Conservation (phyloP, 495 filamentous ascomycete genomes). For the Annulohypoxylon bovei region DNA sequence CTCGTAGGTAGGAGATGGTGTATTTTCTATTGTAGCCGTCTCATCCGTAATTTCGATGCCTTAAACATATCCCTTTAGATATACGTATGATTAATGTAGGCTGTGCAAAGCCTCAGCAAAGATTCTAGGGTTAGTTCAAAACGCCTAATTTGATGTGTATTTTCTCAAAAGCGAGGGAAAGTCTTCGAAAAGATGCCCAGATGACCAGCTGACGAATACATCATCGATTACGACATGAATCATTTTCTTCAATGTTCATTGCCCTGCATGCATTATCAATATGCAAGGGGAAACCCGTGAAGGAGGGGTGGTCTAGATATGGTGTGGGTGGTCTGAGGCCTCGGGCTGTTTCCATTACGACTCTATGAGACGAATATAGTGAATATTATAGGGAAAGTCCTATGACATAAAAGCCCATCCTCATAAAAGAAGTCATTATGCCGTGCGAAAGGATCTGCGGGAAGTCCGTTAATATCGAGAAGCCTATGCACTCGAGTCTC, state of each 20-base stretch:
- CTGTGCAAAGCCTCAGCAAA: not conserved
- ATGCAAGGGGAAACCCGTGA: slow-evolving; percentile 36
- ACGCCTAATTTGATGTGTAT: not conserved
- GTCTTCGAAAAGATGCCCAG: not conserved
- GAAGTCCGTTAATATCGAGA: slow-evolving; percentile 15
- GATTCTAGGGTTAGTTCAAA: not conserved
- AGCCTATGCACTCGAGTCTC: not conserved
- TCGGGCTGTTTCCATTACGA: slow-evolving; percentile 31
- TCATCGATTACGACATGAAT: slow-evolving; percentile 31
- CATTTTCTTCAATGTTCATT: slow-evolving; percentile 35
- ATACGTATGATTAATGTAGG: not conserved
- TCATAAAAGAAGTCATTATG: slow-evolving; percentile 31
- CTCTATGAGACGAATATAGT: slow-evolving; percentile 36
- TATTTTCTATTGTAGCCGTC: slow-evolving; percentile 5
- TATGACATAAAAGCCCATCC: slow-evolving; percentile 23
- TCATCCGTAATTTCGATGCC: not conserved
- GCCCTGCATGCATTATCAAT: slow-evolving; percentile 36
- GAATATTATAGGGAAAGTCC: not conserved
- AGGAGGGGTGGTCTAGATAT: slow-evolving; percentile 32
- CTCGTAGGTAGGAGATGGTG: not conserved
- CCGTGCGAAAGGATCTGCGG: slow-evolving; percentile 20
- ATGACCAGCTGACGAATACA: slow-evolving; percentile 2
- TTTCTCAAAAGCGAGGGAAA: not conserved
- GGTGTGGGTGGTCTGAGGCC: slow-evolving; percentile 37
- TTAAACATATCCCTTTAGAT: not conserved